Conservation (phyloP, 2,329 filamentous ascomycete species). For the Talaromyces islandicus region DNA sequence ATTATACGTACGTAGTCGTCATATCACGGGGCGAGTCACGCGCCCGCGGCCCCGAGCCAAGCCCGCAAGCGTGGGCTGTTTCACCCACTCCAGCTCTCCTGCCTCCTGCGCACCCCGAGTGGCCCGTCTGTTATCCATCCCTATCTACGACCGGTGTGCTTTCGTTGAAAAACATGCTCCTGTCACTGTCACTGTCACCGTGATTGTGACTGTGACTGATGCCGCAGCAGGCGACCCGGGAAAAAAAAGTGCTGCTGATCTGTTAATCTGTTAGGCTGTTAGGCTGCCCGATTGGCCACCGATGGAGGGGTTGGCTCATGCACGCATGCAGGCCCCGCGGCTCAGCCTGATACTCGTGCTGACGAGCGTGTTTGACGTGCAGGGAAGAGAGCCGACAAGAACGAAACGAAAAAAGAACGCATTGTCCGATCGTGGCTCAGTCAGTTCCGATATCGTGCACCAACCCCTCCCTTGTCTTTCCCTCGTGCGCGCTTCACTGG, state of each 20-base stretch:
- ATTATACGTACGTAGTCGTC: too few species aligned
- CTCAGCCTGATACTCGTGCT: not conserved
- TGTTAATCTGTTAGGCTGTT: not conserved
- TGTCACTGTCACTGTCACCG: not conserved
- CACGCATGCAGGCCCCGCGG: not conserved
- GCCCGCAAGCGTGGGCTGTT: not conserved
- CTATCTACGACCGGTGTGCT: not conserved
- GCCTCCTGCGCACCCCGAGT: not conserved
- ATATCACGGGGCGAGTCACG: not conserved
- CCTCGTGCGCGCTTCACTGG: not conserved
- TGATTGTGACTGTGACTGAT: not conserved
- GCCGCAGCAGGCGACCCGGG: not conserved
- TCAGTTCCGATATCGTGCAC: not conserved
- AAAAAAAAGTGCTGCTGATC: too few species aligned
- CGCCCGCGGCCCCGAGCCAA: not conserved
- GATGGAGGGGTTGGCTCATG: not conserved
- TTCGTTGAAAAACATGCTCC: not conserved
- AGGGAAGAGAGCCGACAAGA: not conserved
- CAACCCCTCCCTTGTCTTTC: too few species aligned
- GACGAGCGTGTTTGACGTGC: not conserved
- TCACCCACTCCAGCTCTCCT: not conserved
- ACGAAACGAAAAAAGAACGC: not conserved
- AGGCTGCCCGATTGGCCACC: not conserved
- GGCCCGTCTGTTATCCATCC: not conserved
- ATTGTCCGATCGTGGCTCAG: not conserved